Evolutionary conservation across 1,284 basidiomycete species (phyloP), one percentile per base, ranked within the genome.

Genomic region (Leccinum griseonigrum): DNA sequence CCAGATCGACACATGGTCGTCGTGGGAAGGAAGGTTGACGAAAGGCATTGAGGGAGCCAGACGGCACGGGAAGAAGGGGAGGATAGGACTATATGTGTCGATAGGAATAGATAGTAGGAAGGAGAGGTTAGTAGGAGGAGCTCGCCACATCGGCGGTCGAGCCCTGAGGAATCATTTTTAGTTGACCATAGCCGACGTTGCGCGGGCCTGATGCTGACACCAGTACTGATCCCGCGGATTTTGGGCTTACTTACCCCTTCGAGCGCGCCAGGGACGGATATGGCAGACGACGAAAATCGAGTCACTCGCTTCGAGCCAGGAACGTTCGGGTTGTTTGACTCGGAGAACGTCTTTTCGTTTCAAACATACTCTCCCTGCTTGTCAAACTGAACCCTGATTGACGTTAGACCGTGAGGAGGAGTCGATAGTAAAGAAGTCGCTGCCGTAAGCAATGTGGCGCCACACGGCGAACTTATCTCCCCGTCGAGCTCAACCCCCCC

Each of bases 1-100:
- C 80, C 81, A 87, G 62, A 92, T 81, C 14, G 86, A 85, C 54
- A 83, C 84, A 71, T 85, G 86, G 78, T 91, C 89, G 64, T 84
- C 82, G 46, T 73, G 71, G 63, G 83, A 83, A 61, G 83, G 77
- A 63, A 91, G 71, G 71, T 91, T 86, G 70, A 91, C 80, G 77
- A 78, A 87, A 58, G 90, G 90, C 89, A 91, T 91, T 31, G 54
- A 51, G 38, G 40, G 43, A 64, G 48, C 61, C 57, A 56, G 38
- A 56, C 34, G 56, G 50, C 13, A 48, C 60, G 57, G 40, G 56
- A 31, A 53, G 58, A 57, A 52, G 43, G 10, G 26, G 38, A 52
- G 56, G 28, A 59, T 13, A 48, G 18, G 57, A 58, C 51, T 59
- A 55, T 28, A 34, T 59, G 66, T 59, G 53, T 60, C 62, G 60